Evolutionary conservation across 495 filamentous ascomycete species (phyloP).

Genomic region (Aspergillus ostianus): DNA sequence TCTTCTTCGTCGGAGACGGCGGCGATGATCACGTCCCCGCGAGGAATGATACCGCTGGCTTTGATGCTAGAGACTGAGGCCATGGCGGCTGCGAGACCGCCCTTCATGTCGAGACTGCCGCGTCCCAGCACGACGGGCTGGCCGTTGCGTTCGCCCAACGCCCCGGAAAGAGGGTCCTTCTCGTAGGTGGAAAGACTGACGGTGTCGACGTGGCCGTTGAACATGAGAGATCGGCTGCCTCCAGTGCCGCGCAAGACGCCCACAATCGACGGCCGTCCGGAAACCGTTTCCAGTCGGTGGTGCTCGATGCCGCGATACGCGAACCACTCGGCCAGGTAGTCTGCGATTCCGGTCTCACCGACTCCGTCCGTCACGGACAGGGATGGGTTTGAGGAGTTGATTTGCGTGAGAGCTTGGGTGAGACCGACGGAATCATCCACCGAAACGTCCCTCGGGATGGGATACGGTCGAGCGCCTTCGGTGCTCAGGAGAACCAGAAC

Average conservation of each 20-base stretch:
- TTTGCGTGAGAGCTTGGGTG: conserved; percentile 39
- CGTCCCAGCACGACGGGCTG: conserved; percentile 39
- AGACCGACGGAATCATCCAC: conserved; percentile 34
- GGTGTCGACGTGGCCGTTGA: conserved; percentile 51
- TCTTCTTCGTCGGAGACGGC: conserved; percentile 51
- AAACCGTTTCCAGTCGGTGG: conserved; percentile 40
- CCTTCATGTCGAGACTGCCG: conserved; percentile 49
- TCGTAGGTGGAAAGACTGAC: conserved; percentile 45
- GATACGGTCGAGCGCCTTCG: conserved; percentile 45
- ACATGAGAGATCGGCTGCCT: conserved; percentile 45
- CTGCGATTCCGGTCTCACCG: conserved; percentile 41
- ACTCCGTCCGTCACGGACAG: conserved; percentile 35
- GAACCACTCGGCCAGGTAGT: conserved; percentile 44
- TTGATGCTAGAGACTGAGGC: conserved; percentile 33
- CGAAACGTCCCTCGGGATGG: conserved; percentile 30
- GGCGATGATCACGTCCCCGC: conserved; percentile 46
- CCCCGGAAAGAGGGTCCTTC: conserved; percentile 38
- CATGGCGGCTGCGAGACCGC: conserved; percentile 43
- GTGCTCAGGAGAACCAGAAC: conserved; percentile 56
- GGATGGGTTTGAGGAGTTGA: conserved; percentile 46
- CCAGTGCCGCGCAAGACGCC: conserved; percentile 43
- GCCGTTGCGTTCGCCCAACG: conserved; percentile 29
- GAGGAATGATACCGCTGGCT: conserved; percentile 20
- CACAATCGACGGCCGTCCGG: conserved; percentile 46
- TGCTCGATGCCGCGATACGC: conserved; percentile 45